Base-by-base conservation (phyloP, 257 asterid genomes). In the Scutellaria barbata region DNA sequence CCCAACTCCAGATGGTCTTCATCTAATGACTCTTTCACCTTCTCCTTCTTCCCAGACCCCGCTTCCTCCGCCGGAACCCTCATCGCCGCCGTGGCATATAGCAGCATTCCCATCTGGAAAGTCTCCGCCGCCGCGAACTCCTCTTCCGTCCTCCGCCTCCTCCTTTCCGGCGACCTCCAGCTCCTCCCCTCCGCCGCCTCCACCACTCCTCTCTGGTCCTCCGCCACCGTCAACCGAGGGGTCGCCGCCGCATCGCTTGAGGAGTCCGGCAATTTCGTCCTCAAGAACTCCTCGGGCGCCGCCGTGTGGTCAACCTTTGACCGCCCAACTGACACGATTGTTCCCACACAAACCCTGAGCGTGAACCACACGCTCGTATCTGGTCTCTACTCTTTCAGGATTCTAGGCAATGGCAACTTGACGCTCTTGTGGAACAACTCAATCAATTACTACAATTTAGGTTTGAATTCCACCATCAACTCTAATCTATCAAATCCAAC, bases 271-370 rank as follows among this genome's bases (percentile, higher is more conserved):
- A 81, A 79, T n/a, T 62, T 92, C 22, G 73, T 80, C 2, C 91
- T 92, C n/a, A 83, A 45, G 25, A 92, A 88, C 46, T 81, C 81
- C 47, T 72, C 88, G 65, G 87, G 79, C 63, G 69, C 77, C 20
- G 63, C 65, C 18, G 64, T 88, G 13, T 92, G 98, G 97, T 76
- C 98, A 11, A 79, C 88, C 12, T 92, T 92, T 65, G 87, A 84
- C 72, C 71, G 81, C 71, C 98, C 98, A 2, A 84, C 96, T 1
- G 92, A 90, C 55, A 75, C 90, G 11, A 76, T 90, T 39, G 88
- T 92, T 0, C 93, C 97, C 30, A 47, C 74, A 1, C 98, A 92
- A 76, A 74, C 65, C 14, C 58, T 92, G 67, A 80, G 66, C 16
- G 53, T n/a, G 2, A 64, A 46, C 66, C 81, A 66, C 4, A 59